Base-by-base conservation (phyloP, 75 land plant genomes). In the Selaginella tamariscina region DNA sequence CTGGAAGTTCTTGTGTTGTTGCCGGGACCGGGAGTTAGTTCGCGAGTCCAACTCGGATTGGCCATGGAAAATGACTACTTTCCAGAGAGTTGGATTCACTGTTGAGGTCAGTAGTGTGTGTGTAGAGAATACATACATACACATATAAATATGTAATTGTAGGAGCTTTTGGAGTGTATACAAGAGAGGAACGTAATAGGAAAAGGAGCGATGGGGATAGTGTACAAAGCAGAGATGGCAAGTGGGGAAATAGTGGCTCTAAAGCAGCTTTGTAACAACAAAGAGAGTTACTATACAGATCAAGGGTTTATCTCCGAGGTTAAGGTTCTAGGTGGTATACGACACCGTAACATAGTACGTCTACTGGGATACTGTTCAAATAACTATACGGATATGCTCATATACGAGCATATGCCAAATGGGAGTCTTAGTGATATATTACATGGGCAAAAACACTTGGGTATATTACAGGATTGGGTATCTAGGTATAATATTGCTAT, bases 201-300 rank as follows among this genome's bases (percentile, higher is more conserved):
- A 29, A 86, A 84, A 71, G 97, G 97, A 8, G 82, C 77, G 31
- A 88, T 92, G 0, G 97, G 97, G 8, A 73, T 88, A 1, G 97
- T 92, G 5, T 92, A 92, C 81, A 88, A 78, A 60, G 97, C 85
- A 13, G 89, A 85, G 56, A 84, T 86, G 97, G 85, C 87, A 0
- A 79, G 75, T 30, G 97, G 97, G 1, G 97, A 92, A 33, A 28
- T 82, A 54, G 79, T 92, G 54, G 97, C 97, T 0, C 92, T 92
- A 73, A 92, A 92, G 74, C 88, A 92, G 78, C 79, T 91, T 64
- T 76, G 87, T 15, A 39, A 39, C 49, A 39, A 39, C 49, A 39
- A 39, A 39, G 49, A 39, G 49, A 39, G 49, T 15, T 39, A 39
- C 49, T 39, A 39, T 15, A 39, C 49, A 5, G 49, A 39, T 15